These are phyloP conservation scores for Fomitopsis betulina DNA, from an alignment of 1,284 basidiomycete species.

Conservation along the genomic window DNA sequence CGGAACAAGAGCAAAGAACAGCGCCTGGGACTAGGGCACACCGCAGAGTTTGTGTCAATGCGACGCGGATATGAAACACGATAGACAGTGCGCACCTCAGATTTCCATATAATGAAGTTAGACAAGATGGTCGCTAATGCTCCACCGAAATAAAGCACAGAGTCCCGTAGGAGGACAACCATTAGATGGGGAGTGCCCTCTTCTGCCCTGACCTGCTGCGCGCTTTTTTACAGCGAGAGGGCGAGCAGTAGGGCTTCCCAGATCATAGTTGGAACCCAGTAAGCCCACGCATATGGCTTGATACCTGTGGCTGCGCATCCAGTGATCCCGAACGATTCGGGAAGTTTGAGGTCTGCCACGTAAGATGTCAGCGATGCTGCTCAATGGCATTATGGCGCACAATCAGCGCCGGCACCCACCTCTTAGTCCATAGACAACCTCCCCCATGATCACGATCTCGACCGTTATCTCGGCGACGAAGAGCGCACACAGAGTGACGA, in stretches of 20 bases:
- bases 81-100: background rate
- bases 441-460: background rate
- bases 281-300: constrained; percentile 6
- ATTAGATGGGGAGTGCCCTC: constrained; percentile 1
- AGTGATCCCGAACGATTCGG: background rate
- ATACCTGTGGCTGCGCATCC: background rate
- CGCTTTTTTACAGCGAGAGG: constrained; percentile 1
- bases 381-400: too few species aligned
- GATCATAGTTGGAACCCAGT: constrained; percentile 7
- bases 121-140: constrained; percentile 2
- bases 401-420: background rate
- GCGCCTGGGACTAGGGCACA: background rate
- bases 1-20: constrained; percentile 2
- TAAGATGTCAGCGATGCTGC: background rate
- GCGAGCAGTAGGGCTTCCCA: constrained; percentile 6
- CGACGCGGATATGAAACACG: background rate
- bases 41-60: background rate
- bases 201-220: background rate
- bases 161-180: constrained; percentile 8
- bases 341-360: background rate
- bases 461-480: background rate
- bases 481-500: background rate
- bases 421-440: background rate
- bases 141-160: constrained; percentile 9
- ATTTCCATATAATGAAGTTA: constrained; percentile 9